A percentile compares a stretch with the other conserved stretches of the same genome.
phyloP scores from a whole-genome alignment of 768 basidiomycete species.

The Brasilioporus rufonigricans region DNA sequence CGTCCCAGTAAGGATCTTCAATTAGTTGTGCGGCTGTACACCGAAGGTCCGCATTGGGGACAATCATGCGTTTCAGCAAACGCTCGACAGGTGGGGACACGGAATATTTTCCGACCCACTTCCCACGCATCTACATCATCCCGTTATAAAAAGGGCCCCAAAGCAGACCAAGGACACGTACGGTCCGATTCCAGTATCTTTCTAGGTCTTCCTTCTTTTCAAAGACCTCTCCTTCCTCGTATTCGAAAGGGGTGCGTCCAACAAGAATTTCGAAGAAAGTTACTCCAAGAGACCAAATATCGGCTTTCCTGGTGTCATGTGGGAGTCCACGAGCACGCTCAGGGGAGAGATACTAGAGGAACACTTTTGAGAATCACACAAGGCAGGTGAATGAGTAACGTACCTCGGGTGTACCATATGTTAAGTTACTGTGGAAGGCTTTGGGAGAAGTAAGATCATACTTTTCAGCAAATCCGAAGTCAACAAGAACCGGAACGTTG shows the following conservation, averaged over 20 bases:
- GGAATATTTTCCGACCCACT: slow-evolving; percentile 71
- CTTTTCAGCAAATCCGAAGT: slow-evolving; percentile 94
- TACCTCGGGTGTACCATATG: slow-evolving; percentile 92
- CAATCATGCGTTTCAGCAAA: slow-evolving; percentile 73
- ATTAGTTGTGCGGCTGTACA: slow-evolving; percentile 68
- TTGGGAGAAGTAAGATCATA: slow-evolving; percentile 63
- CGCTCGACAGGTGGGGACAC: slow-evolving; percentile 67
- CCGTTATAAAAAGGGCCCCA: not conserved
- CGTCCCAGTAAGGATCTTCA: slow-evolving; percentile 65
- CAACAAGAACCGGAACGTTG: slow-evolving; percentile 85
- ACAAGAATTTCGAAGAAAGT: slow-evolving; percentile 94
- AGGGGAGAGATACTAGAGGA: slow-evolving; percentile 78
- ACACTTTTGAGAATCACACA: not conserved
- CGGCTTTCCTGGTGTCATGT: slow-evolving; percentile 93
- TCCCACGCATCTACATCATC: slow-evolving; percentile 58
- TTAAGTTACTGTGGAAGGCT: slow-evolving; percentile 78
- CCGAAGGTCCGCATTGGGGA: slow-evolving; percentile 78
- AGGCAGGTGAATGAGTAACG: not conserved
- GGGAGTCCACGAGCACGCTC: slow-evolving; percentile 84
- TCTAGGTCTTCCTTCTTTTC: slow-evolving; percentile 77
- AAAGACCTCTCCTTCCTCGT: slow-evolving; percentile 76
- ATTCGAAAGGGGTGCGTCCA: slow-evolving; percentile 90
- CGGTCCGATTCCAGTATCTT: slow-evolving; percentile 84
- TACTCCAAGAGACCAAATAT: slow-evolving; percentile 81
- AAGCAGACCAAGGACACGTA: slow-evolving; percentile 30